phyloP scores from a whole-genome alignment of 208 protist species.

The Trypanosoma cruzi region DNA sequence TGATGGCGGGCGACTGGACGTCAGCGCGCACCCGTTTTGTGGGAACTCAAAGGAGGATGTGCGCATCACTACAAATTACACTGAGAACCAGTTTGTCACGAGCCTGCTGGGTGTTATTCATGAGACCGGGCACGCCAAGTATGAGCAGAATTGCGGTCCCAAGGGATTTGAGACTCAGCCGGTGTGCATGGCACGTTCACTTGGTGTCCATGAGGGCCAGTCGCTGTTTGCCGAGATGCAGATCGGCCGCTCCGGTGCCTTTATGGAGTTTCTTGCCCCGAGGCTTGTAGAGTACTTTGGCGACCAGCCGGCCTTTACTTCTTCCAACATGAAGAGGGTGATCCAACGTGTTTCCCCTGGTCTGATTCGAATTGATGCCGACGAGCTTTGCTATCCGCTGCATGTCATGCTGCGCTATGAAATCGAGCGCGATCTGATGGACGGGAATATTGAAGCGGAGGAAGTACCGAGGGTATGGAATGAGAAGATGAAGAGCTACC shows the following conservation, averaged over 20 bases:
- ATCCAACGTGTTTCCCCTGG: slow-evolving; percentile 62
- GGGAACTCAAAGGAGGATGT: slow-evolving; percentile 80
- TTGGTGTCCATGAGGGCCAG: slow-evolving; percentile 91
- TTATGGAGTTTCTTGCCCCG: slow-evolving; percentile 60
- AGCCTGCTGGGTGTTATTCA: slow-evolving; percentile 81
- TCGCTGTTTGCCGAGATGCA: slow-evolving; percentile 88
- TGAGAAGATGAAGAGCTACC: slow-evolving; percentile 85
- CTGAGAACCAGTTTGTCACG: slow-evolving; percentile 46
- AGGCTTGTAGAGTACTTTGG: slow-evolving; percentile 49
- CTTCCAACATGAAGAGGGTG: slow-evolving; percentile 52
- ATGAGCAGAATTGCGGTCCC: slow-evolving; percentile 88
- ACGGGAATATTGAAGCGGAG: slow-evolving; percentile 73
- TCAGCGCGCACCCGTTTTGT: slow-evolving; percentile 90
- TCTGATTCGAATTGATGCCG: slow-evolving; percentile 82
- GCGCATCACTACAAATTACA: slow-evolving; percentile 87
- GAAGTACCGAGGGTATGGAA: slow-evolving; percentile 86
- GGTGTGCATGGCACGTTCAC: slow-evolving; percentile 59
- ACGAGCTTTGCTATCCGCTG: slow-evolving; percentile 92
- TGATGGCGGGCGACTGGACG: slow-evolving; percentile 80
- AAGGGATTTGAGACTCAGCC: slow-evolving; percentile 60
- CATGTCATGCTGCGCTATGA: slow-evolving; percentile 92
- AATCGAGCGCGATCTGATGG: slow-evolving; percentile 86
- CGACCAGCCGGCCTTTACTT: slow-evolving; percentile 50
- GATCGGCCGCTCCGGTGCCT: slow-evolving; percentile 55
- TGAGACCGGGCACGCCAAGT: slow-evolving; percentile 90